Conservation (phyloP, 2,329 filamentous ascomycete species). For the Microsporum ferrugineum region DNA sequence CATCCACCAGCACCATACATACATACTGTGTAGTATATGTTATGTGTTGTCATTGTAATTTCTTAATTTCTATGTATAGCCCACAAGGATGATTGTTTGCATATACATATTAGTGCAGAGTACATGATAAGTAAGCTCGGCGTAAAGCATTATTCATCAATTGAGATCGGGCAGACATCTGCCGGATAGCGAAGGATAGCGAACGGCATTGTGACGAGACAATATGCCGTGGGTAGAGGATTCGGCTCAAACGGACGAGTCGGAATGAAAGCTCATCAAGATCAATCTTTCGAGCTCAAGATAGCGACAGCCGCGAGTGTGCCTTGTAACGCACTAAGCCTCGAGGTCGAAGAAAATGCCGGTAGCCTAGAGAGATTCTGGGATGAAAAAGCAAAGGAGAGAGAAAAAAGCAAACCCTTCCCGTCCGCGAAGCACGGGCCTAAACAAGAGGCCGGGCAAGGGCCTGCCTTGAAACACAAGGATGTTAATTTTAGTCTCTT, state of each 20-base stretch:
- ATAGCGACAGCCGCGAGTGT: not conserved
- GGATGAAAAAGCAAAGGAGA: constrained; percentile 2
- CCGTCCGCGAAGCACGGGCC: constrained; percentile 4
- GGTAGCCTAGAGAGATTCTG: not conserved
- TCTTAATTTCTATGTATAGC: not conserved
- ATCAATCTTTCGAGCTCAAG: not conserved
- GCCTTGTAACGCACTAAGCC: constrained; percentile 1
- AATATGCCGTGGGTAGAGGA: not conserved
- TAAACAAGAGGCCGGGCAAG: constrained; percentile 1
- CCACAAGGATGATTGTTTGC: not conserved
- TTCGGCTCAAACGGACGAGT: not conserved
- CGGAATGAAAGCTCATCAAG: not conserved
- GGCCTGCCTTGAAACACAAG: constrained; percentile 1
- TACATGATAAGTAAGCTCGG: not conserved
- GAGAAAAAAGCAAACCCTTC: constrained; percentile 4
- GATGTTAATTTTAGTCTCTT: not conserved
- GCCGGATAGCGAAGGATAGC: not conserved
- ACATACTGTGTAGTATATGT: not conserved
- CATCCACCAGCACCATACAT: not conserved
- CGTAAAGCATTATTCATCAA: not conserved
- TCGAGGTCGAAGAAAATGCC: not conserved
- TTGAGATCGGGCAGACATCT: not conserved
- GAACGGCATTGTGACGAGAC: not conserved
- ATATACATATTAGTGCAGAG: not conserved
- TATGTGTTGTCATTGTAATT: not conserved